Conservation (phyloP, 352 stramenopile species). For the Phytophthora pistaciae region DNA sequence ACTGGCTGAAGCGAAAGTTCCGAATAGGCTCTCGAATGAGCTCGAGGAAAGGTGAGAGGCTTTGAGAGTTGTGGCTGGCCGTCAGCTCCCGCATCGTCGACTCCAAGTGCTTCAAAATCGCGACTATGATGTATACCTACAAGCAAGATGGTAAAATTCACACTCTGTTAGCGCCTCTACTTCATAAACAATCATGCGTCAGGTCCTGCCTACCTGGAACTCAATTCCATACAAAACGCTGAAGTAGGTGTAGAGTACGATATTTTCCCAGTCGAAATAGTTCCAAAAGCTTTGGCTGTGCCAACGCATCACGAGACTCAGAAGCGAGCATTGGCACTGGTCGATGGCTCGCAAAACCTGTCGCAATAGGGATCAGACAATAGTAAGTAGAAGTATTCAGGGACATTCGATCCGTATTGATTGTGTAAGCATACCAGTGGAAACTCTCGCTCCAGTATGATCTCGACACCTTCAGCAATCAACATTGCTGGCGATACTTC, state of each 20-base stretch:
- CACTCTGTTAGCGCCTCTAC: not conserved
- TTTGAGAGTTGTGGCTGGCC: conserved; percentile 30
- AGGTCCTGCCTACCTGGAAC: conserved; percentile 53
- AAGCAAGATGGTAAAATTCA: not conserved
- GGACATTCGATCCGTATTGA: not conserved
- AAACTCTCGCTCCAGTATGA: conserved; percentile 57
- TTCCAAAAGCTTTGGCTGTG: conserved; percentile 75
- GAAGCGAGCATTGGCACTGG: conserved; percentile 57
- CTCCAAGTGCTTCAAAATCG: conserved; percentile 60
- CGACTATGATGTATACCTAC: conserved; percentile 64
- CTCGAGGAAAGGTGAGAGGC: conserved; percentile 40
- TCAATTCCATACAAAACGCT: conserved; percentile 64
- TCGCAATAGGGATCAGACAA: not conserved
- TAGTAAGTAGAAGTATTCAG: conserved; percentile 8
- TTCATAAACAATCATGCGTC: not conserved
- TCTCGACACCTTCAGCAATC: conserved; percentile 54
- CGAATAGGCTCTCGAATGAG: conserved; percentile 53
- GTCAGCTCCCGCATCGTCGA: conserved; percentile 44
- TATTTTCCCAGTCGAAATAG: conserved; percentile 72
- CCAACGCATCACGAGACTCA: conserved; percentile 59
- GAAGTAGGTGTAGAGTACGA: conserved; percentile 62
- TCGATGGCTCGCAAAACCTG: conserved; percentile 56
- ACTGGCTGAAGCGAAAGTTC: conserved; percentile 56
- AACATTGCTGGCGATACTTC: not conserved
- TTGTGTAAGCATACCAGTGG: conserved; percentile 46